A percentile compares a stretch with the other conserved stretches of the same genome.
These are phyloP conservation scores for Paspalum vaginatum DNA, from an alignment of 176 grass and related monocot genomes.

Conservation along the genomic window DNA sequence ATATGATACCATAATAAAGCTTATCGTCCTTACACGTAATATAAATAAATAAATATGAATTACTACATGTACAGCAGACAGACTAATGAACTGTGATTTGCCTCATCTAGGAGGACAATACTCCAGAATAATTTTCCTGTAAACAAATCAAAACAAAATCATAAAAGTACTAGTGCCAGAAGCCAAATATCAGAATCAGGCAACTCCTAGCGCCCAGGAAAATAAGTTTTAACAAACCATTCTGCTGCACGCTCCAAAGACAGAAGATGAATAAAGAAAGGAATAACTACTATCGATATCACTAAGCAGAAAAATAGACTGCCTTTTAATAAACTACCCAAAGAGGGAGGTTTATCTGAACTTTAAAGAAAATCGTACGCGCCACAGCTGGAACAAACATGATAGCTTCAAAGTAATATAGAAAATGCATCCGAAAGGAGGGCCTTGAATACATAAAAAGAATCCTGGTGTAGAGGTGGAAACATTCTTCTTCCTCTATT, in stretches of 20 bases:
- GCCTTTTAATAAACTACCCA: conserved; percentile 9
- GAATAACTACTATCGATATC: not conserved
- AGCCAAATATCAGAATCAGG: conserved; percentile 19
- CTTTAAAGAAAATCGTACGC: not conserved
- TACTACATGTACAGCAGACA: conserved; percentile 10
- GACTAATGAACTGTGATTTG: not conserved
- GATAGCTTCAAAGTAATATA: not conserved
- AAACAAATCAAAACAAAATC: conserved; percentile 29
- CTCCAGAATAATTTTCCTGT: conserved; percentile 43
- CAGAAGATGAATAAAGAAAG: not conserved
- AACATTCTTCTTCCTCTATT: conserved; percentile 3
- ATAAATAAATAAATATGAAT: not conserved
- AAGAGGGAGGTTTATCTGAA: not conserved
- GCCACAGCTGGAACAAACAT: not conserved
- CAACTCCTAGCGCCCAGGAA: not conserved
- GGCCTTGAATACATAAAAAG: no score
- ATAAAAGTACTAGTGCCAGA: conserved; percentile 16
- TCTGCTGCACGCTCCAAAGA: not conserved
- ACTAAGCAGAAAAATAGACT: not conserved
- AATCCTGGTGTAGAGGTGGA: not conserved
- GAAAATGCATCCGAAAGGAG: not conserved
- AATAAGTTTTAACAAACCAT: conserved; percentile 11
- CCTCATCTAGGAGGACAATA: conserved; percentile 15
- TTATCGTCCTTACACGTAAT: conserved; percentile 18
- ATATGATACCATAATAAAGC: not conserved